phyloP scores from a whole-genome alignment of 2,329 filamentous ascomycete genomes.

The Fusarium multiceps region DNA sequence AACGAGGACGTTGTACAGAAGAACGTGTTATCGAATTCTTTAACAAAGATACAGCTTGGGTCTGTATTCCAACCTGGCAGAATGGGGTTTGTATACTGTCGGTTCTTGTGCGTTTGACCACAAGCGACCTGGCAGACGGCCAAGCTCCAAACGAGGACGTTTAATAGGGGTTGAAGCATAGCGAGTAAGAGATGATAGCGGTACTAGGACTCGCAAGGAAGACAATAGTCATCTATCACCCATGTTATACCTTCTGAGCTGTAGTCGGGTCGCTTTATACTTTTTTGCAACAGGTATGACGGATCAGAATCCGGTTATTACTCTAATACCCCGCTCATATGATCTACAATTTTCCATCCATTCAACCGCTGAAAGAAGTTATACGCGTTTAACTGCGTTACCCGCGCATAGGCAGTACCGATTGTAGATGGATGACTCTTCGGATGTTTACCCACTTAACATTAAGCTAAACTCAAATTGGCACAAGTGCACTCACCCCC shows the following conservation, averaged over 20 bases:
- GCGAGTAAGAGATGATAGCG: too few species aligned
- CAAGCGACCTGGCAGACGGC: neutral
- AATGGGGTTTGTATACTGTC: constrained; percentile 53
- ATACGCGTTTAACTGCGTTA: too few species aligned
- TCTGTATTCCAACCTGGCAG: constrained; percentile 62
- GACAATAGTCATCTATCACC: too few species aligned
- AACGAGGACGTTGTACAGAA: constrained; percentile 64
- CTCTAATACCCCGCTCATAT: too few species aligned
- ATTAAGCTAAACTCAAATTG: neutral
- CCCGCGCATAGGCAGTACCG: too few species aligned
- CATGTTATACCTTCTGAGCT: too few species aligned
- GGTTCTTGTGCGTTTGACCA: neutral
- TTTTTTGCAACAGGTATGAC: too few species aligned
- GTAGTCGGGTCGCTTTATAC: too few species aligned
- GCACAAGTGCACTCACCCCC: neutral
- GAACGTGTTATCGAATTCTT: constrained; percentile 53
- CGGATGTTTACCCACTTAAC: neutral
- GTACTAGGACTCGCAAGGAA: too few species aligned
- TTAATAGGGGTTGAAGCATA: neutral
- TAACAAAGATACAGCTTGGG: constrained; percentile 52
- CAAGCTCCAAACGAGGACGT: neutral
- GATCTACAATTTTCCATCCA: too few species aligned
- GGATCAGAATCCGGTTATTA: too few species aligned
- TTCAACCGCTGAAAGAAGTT: too few species aligned
- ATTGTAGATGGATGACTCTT: neutral